Base-by-base conservation (phyloP, 1,284 basidiomycete species). In the Cryptococcus sp. region DNA sequence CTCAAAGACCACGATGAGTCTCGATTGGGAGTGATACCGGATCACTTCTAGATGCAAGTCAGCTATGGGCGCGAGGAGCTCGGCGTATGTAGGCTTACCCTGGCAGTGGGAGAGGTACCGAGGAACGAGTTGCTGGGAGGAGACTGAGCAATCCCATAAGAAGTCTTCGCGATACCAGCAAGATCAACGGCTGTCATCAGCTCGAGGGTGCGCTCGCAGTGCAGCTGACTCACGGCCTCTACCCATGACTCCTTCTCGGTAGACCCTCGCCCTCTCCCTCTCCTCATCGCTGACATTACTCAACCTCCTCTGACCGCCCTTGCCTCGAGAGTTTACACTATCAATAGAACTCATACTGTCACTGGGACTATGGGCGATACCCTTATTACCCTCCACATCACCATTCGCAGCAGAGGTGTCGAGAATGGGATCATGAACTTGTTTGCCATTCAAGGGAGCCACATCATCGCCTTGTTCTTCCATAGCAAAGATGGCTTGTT, bases 111-210 rank as follows among this genome's bases (percentile, higher is more conserved):
- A 55, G 64, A 63, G 50, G 72, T 68, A 53, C 76, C 63, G 49
- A 75, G 49, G 51, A 63, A 49, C 13, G 54, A 57, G 36, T 66
- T 73, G 51, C 63, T 69, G 41, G 80, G 78, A 23, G 85, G 85
- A 49, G 85, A 85, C 53, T 78, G 76, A 44, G 85, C 83, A 36
- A 86, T 82, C 19, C 84, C 88, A 56, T 80, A 79, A 11, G 87
- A 89, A 53, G 87, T 87, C 61, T 87, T 85, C 23, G 88, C 88
- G 63, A 91, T 91, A 50, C 83, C 78, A 41, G 81, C 79, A 53
- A 91, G 81, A 73, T 90, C 86, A 52, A 87, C 74, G 24, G 57
- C 69, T 63, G 74, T 90, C 86, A 52, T 87, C 74, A 24, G 57
- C 69, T 63, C 77, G 11, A 24, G 46, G 3, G 14, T 14, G 32